Conservation (phyloP, 1,284 basidiomycete species). For the Apiotrichum brassicae region DNA sequence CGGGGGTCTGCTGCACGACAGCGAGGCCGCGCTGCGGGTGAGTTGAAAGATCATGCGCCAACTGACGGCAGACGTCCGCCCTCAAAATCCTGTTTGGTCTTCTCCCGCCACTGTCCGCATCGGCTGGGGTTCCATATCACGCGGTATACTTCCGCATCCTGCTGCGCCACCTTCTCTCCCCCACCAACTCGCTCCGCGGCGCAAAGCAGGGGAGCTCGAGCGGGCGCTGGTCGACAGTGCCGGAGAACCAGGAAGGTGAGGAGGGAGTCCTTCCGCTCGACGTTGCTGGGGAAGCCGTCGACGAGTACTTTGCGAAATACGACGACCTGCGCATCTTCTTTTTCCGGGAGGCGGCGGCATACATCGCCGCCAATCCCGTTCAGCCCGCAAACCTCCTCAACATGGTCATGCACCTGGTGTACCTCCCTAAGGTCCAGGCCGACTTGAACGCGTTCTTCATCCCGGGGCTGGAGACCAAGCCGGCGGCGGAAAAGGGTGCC, state of each 20-base stretch:
- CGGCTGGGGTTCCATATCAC: conserved; percentile 49
- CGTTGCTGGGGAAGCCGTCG: conserved; percentile 50
- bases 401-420: conserved; percentile 68
- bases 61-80: conserved; percentile 57
- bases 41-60: conserved; percentile 21
- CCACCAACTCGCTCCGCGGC: conserved; percentile 37
- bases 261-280: conserved; percentile 57
- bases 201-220: conserved; percentile 37
- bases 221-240: conserved; percentile 8
- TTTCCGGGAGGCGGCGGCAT: conserved; percentile 66
- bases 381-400: conserved; percentile 61
- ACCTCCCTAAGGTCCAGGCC: conserved; percentile 67
- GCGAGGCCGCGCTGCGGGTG: conserved; percentile 60
- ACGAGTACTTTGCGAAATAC: conserved; percentile 48
- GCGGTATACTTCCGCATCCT: conserved; percentile 41
- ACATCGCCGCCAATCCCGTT: conserved; percentile 1
- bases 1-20: conserved; percentile 63
- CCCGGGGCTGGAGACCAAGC: conserved; percentile 58
- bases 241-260: conserved; percentile 31
- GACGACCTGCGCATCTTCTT: conserved; percentile 89
- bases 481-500: conserved; percentile 36
- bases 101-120: conserved; percentile 66
- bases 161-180: conserved; percentile 34
- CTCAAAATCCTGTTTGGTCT: conserved; percentile 74
- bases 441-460: conserved; percentile 87